A percentile compares a stretch with the other conserved stretches of the same genome.
phyloP scores from a whole-genome alignment of 805 yeast species.

The Candida loeiensis region DNA sequence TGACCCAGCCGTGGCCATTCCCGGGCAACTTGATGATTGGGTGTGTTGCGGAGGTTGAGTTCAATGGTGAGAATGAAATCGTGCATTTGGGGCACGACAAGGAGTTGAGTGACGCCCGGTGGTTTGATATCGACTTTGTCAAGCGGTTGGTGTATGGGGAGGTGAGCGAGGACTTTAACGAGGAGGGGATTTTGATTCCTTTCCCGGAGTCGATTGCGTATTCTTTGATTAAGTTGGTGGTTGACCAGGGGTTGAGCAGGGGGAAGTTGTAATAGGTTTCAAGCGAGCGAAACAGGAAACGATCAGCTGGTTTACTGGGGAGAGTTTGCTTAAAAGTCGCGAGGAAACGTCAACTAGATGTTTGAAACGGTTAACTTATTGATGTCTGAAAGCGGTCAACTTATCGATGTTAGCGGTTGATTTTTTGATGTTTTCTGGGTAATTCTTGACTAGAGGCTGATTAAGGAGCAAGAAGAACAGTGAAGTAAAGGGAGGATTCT shows the following conservation, averaged over 20 bases:
- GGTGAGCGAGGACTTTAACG: conserved; percentile 23
- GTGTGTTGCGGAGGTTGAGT: conserved; percentile 75
- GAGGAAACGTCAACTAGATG: too few relatives aligned
- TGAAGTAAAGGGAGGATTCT: too few relatives aligned
- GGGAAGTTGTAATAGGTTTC: conserved; percentile 3
- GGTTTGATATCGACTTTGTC: conserved; percentile 67
- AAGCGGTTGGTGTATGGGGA: conserved; percentile 32
- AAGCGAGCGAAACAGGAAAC: not conserved
- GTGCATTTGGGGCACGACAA: conserved; percentile 78
- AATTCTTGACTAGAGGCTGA: too few relatives aligned
- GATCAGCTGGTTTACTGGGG: not conserved
- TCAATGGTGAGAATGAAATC: conserved; percentile 58
- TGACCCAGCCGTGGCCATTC: conserved; percentile 97
- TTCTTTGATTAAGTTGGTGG: conserved; percentile 40
- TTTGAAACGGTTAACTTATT: too few relatives aligned
- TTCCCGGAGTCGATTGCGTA: conserved; percentile 42
- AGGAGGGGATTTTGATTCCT: conserved; percentile 41
- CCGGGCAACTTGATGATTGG: conserved; percentile 95
- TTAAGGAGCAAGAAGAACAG: too few relatives aligned
- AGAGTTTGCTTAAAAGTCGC: too few relatives aligned
- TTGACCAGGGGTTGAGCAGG: conserved; percentile 22
- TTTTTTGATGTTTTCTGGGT: too few relatives aligned
- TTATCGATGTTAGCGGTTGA: too few relatives aligned
- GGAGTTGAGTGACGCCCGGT: conserved; percentile 79
- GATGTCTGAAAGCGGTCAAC: too few relatives aligned